Conservation (phyloP, 768 basidiomycete species). For the Pisolithus marmoratus region DNA sequence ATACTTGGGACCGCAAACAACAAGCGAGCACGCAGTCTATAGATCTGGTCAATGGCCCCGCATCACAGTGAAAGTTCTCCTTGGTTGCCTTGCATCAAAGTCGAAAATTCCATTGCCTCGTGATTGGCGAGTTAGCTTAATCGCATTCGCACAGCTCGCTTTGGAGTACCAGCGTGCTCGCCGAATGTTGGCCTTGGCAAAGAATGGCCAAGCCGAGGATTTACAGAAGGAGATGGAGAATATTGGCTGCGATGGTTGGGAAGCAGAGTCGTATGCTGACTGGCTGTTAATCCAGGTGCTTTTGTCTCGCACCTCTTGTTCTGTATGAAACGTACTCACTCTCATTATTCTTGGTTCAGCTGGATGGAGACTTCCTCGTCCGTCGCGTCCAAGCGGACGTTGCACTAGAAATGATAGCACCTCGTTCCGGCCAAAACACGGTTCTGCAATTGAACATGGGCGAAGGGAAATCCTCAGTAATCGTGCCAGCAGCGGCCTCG, state of each 20-base stretch:
- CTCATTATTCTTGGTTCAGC: constrained; percentile 18
- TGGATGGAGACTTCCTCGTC: constrained; percentile 21
- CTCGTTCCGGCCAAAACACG: constrained; percentile 26
- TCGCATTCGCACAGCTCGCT: constrained; percentile 20
- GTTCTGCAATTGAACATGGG: constrained; percentile 51
- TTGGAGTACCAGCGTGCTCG: constrained; percentile 32
- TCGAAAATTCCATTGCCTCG: constrained; percentile 7
- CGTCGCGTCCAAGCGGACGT: constrained; percentile 24
- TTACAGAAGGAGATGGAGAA: constrained; percentile 13
- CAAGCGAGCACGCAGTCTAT: constrained; percentile 8
- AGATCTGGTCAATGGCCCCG: constrained; percentile 31
- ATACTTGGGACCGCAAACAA: constrained; percentile 8
- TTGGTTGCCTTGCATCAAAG: constrained; percentile 23
- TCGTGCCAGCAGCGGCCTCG: constrained; percentile 24
- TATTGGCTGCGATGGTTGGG: constrained; percentile 15
- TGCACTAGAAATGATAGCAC: constrained; percentile 28
- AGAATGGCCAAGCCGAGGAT: constrained; percentile 4
- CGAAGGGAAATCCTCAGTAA: constrained; percentile 45
- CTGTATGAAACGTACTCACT: neutral
- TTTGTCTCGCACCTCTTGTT: neutral
- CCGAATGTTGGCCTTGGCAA: constrained; percentile 23
- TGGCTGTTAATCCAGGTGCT: constrained; percentile 20
- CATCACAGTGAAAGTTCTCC: constrained; percentile 23
- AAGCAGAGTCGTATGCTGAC: constrained; percentile 10
- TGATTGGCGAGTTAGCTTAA: constrained; percentile 26